Conservation (phyloP, 2,329 filamentous ascomycete species). For the Elsinoe perseae region DNA sequence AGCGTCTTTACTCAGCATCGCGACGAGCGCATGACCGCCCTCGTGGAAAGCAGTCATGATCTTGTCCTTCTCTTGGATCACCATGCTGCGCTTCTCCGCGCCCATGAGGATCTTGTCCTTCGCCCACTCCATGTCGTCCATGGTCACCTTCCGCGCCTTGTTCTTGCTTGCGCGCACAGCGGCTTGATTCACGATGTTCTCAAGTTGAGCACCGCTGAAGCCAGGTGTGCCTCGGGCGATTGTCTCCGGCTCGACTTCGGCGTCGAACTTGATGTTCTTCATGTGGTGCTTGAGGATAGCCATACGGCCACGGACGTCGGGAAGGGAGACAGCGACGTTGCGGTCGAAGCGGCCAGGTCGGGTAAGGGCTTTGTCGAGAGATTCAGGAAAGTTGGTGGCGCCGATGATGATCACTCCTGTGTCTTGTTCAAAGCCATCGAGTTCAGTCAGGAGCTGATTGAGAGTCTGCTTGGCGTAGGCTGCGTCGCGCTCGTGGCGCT, state of each 20-base stretch:
- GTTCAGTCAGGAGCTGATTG: slow-evolving; percentile 91
- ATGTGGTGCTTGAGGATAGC: slow-evolving; percentile 91
- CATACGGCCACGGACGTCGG: slow-evolving; percentile 86
- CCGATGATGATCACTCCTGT: slow-evolving; percentile 92
- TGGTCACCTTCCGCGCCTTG: slow-evolving; percentile 65
- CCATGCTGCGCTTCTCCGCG: slow-evolving; percentile 78
- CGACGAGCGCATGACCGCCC: slow-evolving; percentile 87
- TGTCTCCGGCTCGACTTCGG: slow-evolving; percentile 73
- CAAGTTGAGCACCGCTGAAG: slow-evolving; percentile 89
- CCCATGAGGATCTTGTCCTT: slow-evolving; percentile 99
- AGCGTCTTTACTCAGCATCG: slow-evolving; percentile 68
- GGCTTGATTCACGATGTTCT: slow-evolving; percentile 94
- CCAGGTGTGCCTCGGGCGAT: slow-evolving; percentile 84
- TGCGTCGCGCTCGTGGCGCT: slow-evolving; percentile 84
- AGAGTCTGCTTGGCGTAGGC: slow-evolving; percentile 95
- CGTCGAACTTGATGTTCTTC: slow-evolving; percentile 74
- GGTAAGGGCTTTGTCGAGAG: slow-evolving; percentile 89
- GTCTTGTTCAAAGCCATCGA: slow-evolving; percentile 93
- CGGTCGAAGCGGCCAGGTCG: slow-evolving; percentile 93
- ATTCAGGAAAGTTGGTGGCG: slow-evolving; percentile 90
- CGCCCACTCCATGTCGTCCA: slow-evolving; percentile 87
- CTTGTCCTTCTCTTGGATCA: slow-evolving; percentile 90
- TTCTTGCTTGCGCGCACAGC: slow-evolving; percentile 89
- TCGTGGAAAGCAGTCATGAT: slow-evolving; percentile 94
- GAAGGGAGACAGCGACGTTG: slow-evolving; percentile 78